Conservation (phyloP, 768 basidiomycete species). For the Suillus tomentosus region DNA sequence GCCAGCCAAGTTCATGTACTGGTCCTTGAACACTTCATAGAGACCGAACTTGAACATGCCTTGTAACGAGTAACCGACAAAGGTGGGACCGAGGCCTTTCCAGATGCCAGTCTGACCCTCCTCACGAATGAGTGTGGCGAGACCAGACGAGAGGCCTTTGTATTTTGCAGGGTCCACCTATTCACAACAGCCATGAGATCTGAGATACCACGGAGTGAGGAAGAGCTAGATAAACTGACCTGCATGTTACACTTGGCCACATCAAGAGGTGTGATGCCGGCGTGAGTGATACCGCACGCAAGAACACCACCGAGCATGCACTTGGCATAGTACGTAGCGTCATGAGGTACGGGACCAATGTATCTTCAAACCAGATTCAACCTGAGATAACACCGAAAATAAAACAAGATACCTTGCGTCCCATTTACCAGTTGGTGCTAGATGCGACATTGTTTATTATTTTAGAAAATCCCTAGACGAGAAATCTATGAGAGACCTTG, state of each 20-base stretch:
- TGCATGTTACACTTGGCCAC: constrained; percentile 94
- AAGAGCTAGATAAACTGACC: constrained; percentile 40
- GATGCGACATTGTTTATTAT: constrained; percentile 49
- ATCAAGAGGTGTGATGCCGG: constrained; percentile 84
- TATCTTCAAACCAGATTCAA: constrained; percentile 41
- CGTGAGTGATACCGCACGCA: constrained; percentile 88
- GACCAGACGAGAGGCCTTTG: constrained; percentile 60
- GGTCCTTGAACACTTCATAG: constrained; percentile 96
- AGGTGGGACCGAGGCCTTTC: constrained; percentile 93
- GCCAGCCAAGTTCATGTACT: constrained; percentile 87
- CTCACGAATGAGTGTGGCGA: constrained; percentile 70
- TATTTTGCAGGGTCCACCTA: constrained; percentile 81
- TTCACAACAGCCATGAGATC: neutral
- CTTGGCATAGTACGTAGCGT: constrained; percentile 76
- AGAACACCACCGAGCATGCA: constrained; percentile 87
- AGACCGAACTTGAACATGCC: constrained; percentile 99
- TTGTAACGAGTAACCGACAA: constrained; percentile 92
- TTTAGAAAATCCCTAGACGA: constrained; percentile 16
- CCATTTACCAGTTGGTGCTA: constrained; percentile 62
- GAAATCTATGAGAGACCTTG: neutral
- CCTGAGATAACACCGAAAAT: neutral
- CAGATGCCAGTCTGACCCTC: constrained; percentile 87
- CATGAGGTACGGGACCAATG: constrained; percentile 75
- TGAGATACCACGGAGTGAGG: neutral
- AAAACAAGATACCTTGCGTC: constrained; percentile 58